Evolutionary conservation across 2,329 filamentous ascomycete genomes (phyloP), one percentile per base, ranked within the genome.

Genomic region (Trichoderma endophyticum): DNA sequence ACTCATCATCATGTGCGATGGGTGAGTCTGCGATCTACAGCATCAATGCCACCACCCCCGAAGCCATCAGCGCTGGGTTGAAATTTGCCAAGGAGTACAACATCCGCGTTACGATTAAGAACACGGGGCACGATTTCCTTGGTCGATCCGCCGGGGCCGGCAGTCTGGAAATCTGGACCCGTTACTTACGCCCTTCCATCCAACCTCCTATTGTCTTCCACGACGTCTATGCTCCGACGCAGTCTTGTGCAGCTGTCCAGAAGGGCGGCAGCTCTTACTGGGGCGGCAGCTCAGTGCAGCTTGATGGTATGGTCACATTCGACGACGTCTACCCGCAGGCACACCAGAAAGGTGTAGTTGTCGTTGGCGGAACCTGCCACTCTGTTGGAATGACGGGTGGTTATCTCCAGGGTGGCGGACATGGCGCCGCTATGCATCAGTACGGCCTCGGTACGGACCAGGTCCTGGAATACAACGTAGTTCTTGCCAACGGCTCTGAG

Each of bases 361-460:
- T 80, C 34, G 82, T 83, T 4, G 78, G 77, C 7, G 82, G 81
- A 73, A 74, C 78, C 34, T 74, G 74, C 48, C 32, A 74, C 56
- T 74, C 77, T 43, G 71, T 77, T 72, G 77, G 79, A 21, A 72
- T 76, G 71, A 75, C 79, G 51, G 81, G 82, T 3, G 83, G 83
- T 1, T 84, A 81, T 77, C 75, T 78, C 1, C 79, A 80, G 24
- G 82, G 83, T 1, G 84, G 82, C 24, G 83, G 84, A 12, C 83
- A 85, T 63, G 80, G 80, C 1, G 80, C 81, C 1, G 77, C 80
- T 7, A 79, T 80, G 14, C 78, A 77, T 51, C 77, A 81, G 32
- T 84, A 83, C 70, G 84, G 83, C 3, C 77, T 85, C 7, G 83
- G 79, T 1, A 81, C 82, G 0, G 84, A 86, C 73, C 82, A 86